A percentile compares a stretch with the other conserved stretches of the same genome.
Conservation (phyloP, 306 rosid genomes). For the Gillenia trifoliata region DNA sequence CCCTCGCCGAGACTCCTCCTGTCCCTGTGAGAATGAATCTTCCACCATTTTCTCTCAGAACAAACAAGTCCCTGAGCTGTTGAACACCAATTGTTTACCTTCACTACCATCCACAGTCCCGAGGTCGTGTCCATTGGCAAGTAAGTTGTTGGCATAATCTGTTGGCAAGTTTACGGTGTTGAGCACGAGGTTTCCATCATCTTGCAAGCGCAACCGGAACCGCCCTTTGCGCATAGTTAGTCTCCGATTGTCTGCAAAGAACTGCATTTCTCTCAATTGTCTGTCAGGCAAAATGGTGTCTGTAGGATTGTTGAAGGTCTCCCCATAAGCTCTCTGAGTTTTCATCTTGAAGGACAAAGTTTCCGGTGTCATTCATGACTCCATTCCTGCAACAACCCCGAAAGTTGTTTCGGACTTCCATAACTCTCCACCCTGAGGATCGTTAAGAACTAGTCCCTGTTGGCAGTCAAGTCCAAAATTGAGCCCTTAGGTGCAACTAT, state of each 20-base stretch:
- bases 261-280: conserved; percentile 4
- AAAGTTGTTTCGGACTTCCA: not conserved
- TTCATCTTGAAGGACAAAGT: conserved; percentile 5
- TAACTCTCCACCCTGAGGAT: conserved; percentile 12
- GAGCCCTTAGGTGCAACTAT: conserved; percentile 21
- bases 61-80: conserved; percentile 25
- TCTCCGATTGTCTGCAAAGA: conserved; percentile 21
- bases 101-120: not conserved
- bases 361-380: conserved; percentile 12
- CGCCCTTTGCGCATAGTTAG: conserved; percentile 28
- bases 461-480: not conserved
- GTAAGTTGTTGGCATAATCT: not conserved
- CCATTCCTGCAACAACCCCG: conserved; percentile 7
- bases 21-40: not conserved
- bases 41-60: conserved; percentile 25
- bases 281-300: conserved; percentile 56
- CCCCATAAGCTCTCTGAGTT: conserved; percentile 27
- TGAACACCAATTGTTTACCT: conserved; percentile 33
- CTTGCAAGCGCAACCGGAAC: conserved; percentile 19
- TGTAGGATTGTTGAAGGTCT: conserved; percentile 33
- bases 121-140: not conserved
- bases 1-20: not conserved
- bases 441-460: not conserved
- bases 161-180: conserved; percentile 1
- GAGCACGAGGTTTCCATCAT: conserved; percentile 14